Conservation (phyloP, 106 monocot species). For the Posidonia australis region DNA sequence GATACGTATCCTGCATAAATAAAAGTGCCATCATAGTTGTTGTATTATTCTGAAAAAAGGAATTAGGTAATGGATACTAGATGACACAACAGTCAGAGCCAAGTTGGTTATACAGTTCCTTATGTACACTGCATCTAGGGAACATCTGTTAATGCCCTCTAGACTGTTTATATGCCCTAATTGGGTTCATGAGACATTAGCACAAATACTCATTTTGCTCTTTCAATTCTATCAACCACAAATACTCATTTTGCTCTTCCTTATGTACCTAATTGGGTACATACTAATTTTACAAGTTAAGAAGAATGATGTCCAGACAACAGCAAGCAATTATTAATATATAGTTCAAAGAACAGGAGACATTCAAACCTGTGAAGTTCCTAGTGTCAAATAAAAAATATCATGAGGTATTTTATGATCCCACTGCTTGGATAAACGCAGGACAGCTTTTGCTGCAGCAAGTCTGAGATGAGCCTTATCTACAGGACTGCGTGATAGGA, state of each 20-base stretch:
- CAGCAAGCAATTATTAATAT: not conserved
- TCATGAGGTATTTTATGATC: slow-evolving; percentile 78
- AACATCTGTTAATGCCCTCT: too few relatives aligned
- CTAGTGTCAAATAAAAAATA: slow-evolving; percentile 68
- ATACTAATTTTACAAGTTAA: not conserved
- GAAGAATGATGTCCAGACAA: not conserved
- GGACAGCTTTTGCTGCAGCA: slow-evolving; percentile 82
- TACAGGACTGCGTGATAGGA: slow-evolving; percentile 33
- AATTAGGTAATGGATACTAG: not conserved
- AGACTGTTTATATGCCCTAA: too few relatives aligned
- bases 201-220: too few relatives aligned
- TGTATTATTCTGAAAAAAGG: not conserved
- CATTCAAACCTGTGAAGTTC: slow-evolving; percentile 64
- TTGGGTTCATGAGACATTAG: too few relatives aligned
- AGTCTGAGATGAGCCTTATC: slow-evolving; percentile 88
- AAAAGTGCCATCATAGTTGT: slow-evolving; percentile 4
- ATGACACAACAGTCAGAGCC: too few relatives aligned
- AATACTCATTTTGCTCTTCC: too few relatives aligned
- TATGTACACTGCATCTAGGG: too few relatives aligned
- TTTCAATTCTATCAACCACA: too few relatives aligned
- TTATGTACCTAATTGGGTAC: not conserved
- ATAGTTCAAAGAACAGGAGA: not conserved
- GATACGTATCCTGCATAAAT: slow-evolving; percentile 44
- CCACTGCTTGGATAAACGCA: slow-evolving; percentile 94
- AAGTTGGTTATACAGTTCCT: too few relatives aligned